A percentile compares a stretch with the other conserved stretches of the same genome.
phyloP scores from a whole-genome alignment of 129 eudicot species.

The Centrapalus pauciflorus region DNA sequence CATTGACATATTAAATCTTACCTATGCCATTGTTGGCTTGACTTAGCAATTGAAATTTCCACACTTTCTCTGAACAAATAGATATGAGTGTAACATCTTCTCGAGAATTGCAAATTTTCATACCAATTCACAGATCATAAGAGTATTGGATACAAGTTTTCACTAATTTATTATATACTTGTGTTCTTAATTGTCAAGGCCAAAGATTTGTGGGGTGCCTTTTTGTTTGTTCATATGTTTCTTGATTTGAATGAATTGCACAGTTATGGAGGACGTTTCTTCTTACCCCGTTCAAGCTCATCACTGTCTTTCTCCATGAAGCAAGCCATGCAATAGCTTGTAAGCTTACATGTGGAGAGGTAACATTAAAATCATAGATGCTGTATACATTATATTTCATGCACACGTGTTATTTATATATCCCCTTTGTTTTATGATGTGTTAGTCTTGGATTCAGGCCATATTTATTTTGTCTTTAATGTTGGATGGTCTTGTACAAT shows the following conservation, averaged over 20 bases:
- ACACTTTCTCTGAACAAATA: neutral
- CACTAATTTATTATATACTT: neutral
- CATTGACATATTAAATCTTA: neutral
- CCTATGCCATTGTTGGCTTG: neutral
- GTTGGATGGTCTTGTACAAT: neutral
- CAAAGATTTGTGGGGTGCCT: neutral
- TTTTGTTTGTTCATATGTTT: neutral
- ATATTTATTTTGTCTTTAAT: neutral
- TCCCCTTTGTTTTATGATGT: neutral
- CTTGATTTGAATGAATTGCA: constrained; percentile 2
- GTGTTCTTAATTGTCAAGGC: neutral
- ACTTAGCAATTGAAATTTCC: neutral
- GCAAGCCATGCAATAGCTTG: constrained; percentile 99
- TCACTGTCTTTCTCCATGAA: constrained; percentile 98
- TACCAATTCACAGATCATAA: neutral
- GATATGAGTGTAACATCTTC: neutral
- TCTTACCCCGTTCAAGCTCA: constrained; percentile 94
- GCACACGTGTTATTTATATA: neutral
- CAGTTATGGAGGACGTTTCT: constrained; percentile 95
- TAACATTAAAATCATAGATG: constrained; percentile 19
- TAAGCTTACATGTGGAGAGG: constrained; percentile 95
- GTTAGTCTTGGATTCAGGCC: neutral
- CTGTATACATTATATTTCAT: neutral
- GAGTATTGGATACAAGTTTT: neutral
- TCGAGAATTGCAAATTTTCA: neutral